Percentiles rank a stretch among this genome's conserved stretches.
phyloP scores from a whole-genome alignment of 139 green algal genomes.

The Chlamydomonas incerta region DNA sequence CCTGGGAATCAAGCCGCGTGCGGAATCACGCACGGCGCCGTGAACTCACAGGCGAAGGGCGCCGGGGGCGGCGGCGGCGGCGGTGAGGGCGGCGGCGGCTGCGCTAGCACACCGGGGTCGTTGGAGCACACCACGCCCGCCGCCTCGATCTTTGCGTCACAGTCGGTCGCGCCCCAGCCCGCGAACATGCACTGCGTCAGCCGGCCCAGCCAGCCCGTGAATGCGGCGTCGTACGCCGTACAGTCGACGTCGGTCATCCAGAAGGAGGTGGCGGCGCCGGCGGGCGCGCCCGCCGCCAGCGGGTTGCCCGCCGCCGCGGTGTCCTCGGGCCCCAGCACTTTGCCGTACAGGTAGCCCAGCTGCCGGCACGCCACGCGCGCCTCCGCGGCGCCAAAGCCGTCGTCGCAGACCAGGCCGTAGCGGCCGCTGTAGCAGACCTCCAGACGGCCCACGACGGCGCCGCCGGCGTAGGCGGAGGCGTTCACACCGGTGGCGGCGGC shows the following conservation, averaged over 20 bases:
- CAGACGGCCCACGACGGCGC: not conserved
- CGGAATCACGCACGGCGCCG: too few species aligned
- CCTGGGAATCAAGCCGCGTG: too few species aligned
- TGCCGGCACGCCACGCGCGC: conserved; percentile 35
- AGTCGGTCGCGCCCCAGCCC: not conserved
- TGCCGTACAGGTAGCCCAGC: conserved; percentile 31
- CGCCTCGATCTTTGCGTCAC: not conserved
- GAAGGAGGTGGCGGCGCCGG: not conserved
- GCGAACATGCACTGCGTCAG: conserved; percentile 31
- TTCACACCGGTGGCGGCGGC: not conserved
- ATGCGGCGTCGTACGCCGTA: not conserved
- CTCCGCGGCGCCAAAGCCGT: not conserved
- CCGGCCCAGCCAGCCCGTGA: conserved; percentile 1
- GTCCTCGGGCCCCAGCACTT: not conserved
- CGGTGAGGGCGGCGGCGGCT: not conserved
- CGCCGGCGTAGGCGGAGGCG: not conserved
- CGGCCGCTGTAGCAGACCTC: conserved; percentile 37
- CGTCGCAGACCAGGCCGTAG: conserved; percentile 26
- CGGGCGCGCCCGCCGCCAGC: not conserved
- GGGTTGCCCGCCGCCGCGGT: not conserved
- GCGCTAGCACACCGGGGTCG: not conserved
- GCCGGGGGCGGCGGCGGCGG: not conserved
- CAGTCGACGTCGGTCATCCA: conserved; percentile 30
- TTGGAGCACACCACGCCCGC: conserved; percentile 23
- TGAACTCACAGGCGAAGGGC: not conserved